phyloP scores from a whole-genome alignment of 441 rosid species.

The Cnidoscolus chayamansa region DNA sequence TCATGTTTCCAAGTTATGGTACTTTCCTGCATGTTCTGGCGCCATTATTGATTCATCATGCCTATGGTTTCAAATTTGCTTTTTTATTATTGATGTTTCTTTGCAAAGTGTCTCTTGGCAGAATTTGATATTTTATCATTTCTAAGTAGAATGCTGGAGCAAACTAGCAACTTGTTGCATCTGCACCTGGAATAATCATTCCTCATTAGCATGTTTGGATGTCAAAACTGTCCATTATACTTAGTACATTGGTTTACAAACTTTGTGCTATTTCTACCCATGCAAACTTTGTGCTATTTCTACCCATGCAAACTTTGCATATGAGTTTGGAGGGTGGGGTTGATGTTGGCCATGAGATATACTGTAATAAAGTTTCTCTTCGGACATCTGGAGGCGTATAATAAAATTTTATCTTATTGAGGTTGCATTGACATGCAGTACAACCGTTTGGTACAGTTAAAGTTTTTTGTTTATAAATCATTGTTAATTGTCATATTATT shows the following conservation, averaged over 20 bases:
- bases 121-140: neutral
- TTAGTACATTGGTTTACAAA: neutral
- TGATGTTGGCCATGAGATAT: neutral
- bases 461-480: conserved; percentile 9
- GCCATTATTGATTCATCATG: neutral
- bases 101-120: neutral
- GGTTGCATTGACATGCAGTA: conserved; percentile 8
- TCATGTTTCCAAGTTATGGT: neutral
- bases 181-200: neutral
- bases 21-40: neutral
- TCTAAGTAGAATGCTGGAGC: neutral
- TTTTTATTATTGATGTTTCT: neutral
- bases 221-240: neutral
- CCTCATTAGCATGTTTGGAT: neutral
- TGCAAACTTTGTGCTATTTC: neutral
- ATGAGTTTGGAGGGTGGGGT: neutral
- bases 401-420: conserved; percentile 1
- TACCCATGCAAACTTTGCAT: neutral
- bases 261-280: neutral
- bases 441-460: neutral
- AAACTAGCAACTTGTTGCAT: conserved; percentile 4
- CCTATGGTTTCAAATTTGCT: neutral
- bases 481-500: conserved; percentile 11
- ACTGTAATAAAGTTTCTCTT: neutral
- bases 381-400: neutral